These are phyloP conservation scores for Boletus sensibilis DNA, from an alignment of 768 basidiomycete species.

Conservation along the genomic window DNA sequence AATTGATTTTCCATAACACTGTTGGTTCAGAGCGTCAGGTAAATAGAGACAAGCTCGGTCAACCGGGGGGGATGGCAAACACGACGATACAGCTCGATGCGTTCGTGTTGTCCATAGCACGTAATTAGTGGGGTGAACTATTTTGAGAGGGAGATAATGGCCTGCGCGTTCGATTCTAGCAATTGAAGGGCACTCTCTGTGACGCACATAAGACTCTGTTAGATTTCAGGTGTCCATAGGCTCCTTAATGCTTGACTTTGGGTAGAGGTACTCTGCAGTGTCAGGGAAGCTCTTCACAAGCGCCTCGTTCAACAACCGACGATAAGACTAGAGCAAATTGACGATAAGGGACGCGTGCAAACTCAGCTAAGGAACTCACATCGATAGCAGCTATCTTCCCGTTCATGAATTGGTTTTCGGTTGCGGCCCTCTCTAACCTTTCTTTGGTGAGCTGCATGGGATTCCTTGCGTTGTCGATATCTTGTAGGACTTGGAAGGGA, in stretches of 20 bases:
- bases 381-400: conserved; percentile 80
- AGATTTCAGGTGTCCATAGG: conserved; percentile 9
- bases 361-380: conserved; percentile 39
- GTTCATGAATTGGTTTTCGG: conserved; percentile 91
- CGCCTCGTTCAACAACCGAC: conserved; percentile 63
- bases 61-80: conserved; percentile 5
- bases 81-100: background rate
- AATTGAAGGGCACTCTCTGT: background rate
- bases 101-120: conserved; percentile 3
- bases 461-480: conserved; percentile 78
- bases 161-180: background rate
- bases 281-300: conserved; percentile 73
- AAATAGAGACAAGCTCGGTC: background rate
- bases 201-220: background rate
- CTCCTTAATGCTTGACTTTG: conserved; percentile 10
- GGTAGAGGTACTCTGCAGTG: conserved; percentile 27
- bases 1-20: conserved; percentile 17
- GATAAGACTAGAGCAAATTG: conserved; percentile 56
- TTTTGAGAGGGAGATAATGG: background rate
- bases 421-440: conserved; percentile 76
- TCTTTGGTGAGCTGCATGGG: conserved; percentile 82
- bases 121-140: background rate
- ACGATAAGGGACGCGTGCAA: background rate
- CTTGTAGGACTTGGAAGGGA: conserved; percentile 71
- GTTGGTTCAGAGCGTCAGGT: conserved; percentile 3